Conservation (phyloP, 2,329 filamentous ascomycete species). For the Ilyonectria mors-panacis region DNA sequence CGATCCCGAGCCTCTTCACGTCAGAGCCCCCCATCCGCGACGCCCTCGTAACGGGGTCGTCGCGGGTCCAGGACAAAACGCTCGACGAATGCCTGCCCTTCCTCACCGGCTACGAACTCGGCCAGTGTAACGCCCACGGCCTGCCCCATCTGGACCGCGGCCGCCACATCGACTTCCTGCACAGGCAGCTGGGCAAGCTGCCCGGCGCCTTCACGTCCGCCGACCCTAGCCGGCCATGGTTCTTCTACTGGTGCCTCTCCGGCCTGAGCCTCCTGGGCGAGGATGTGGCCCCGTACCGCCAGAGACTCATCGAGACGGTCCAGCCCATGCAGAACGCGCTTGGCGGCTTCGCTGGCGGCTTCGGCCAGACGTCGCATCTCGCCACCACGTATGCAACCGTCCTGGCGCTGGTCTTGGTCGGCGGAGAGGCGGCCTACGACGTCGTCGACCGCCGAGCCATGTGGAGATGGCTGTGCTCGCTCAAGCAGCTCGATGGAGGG, state of each 20-base stretch:
- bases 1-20: conserved; percentile 71
- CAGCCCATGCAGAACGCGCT: conserved; percentile 83
- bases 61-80: conserved; percentile 77
- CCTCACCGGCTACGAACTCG: conserved; percentile 69
- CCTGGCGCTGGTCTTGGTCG: conserved; percentile 83
- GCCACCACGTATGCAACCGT: conserved; percentile 90
- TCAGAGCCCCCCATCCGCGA: conserved; percentile 75
- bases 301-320: conserved; percentile 81
- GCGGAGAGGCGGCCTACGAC: conserved; percentile 80
- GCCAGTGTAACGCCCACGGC: conserved; percentile 77
- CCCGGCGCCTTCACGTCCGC: conserved; percentile 80
- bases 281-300: conserved; percentile 77
- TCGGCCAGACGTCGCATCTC: conserved; percentile 89
- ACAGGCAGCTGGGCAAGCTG: conserved; percentile 71
- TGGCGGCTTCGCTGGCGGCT: conserved; percentile 95
- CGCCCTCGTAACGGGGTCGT: conserved; percentile 76
- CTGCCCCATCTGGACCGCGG: conserved; percentile 80
- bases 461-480: conserved; percentile 90
- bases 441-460: conserved; percentile 85
- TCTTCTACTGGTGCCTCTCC: conserved; percentile 92
- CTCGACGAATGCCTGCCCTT: conserved; percentile 78
- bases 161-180: conserved; percentile 74
- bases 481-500: conserved; percentile 92
- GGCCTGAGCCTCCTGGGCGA: conserved; percentile 83
- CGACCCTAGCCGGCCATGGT: conserved; percentile 93